Evolutionary conservation across 441 rosid species (phyloP).

Genomic region (Gossypium trilobum): DNA sequence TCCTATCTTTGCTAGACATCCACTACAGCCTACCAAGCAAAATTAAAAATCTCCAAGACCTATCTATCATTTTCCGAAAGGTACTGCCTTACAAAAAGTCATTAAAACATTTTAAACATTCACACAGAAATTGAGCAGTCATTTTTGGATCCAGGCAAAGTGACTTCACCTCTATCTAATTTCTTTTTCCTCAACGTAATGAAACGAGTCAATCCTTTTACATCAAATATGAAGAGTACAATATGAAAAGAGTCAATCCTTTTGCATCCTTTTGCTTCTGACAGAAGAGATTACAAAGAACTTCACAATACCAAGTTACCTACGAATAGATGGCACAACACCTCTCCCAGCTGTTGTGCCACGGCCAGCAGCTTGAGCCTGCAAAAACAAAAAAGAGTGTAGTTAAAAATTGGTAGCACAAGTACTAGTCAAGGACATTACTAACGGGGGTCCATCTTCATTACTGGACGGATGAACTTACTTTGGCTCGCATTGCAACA

Average conservation of each 20-base stretch:
- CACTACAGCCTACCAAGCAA: too few relatives aligned
- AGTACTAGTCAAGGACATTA: neutral
- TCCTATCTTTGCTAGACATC: too few relatives aligned
- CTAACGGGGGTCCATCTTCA: neutral
- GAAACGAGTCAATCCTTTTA: constrained; percentile 2
- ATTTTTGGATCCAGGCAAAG: neutral
- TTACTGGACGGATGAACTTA: constrained; percentile 27
- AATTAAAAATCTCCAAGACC: too few relatives aligned
- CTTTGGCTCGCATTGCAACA: constrained; percentile 93
- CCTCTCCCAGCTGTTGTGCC: constrained; percentile 72
- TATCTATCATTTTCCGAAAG: neutral
- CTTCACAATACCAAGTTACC: constrained; percentile 28
- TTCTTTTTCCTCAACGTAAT: neutral
- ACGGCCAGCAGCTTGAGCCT: constrained; percentile 79
- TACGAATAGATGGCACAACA: constrained; percentile 60
- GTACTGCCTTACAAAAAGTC: too few relatives aligned
- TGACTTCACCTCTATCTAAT: neutral
- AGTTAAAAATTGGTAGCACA: constrained; percentile 1
- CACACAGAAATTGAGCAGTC: neutral
- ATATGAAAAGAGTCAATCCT: neutral
- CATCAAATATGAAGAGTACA: neutral
- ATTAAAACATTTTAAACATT: neutral
- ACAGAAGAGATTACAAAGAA: neutral
- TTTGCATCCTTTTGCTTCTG: constrained; percentile 10
- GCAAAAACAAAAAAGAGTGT: constrained; percentile 3